Evolutionary conservation across 805 yeast species (phyloP), one percentile per base, ranked within the genome.

Genomic region (Candida corydali): DNA sequence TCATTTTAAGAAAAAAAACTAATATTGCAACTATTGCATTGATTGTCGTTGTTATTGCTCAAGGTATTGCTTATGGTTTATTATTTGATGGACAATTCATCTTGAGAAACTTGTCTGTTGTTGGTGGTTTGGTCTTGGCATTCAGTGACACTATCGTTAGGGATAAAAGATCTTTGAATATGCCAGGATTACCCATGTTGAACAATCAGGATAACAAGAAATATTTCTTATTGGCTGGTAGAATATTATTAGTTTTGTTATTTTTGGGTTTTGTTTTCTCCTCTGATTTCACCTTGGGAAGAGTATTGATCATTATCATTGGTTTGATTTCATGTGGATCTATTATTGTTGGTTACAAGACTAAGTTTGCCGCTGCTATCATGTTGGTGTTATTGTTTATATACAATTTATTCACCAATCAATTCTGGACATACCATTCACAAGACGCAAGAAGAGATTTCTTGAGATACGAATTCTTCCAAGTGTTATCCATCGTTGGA

Each of bases 401-500:
- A 44, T 87, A 86, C 72, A 89, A 93, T 63, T 58, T 86, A 40
- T 60, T 80, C 28, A 78, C 81, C 44, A 91, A 93, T 69, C 86
- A 86, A 52, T 91, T 87, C 71, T 91, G 98, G 98, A 68, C 77
- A 37, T 75, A 80, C 69, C 75, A 77, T 35, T 56, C 75, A 34
- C 75, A 73, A 43, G 86, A 83, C 51, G 78, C 91, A 23, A 77
- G 80, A 61, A 80, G 96, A 54, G 98, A 91, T 63, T 85, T 79
- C 61, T 65, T 87, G 59, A 85, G 85, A 61, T 93, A 89, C 61
- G 98, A 89, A 63, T 86, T 85, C 61, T 91, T 84, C 75, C 98
- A 93, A 68, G 87, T 95, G 26, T 71, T 91, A 56, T 83, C 95
- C 40, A 91, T 91, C 57, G 89, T 91, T 34, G 98, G 98, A 40